phyloP scores from a whole-genome alignment of 352 stramenopile species.

The Globisporangium ultimum region DNA sequence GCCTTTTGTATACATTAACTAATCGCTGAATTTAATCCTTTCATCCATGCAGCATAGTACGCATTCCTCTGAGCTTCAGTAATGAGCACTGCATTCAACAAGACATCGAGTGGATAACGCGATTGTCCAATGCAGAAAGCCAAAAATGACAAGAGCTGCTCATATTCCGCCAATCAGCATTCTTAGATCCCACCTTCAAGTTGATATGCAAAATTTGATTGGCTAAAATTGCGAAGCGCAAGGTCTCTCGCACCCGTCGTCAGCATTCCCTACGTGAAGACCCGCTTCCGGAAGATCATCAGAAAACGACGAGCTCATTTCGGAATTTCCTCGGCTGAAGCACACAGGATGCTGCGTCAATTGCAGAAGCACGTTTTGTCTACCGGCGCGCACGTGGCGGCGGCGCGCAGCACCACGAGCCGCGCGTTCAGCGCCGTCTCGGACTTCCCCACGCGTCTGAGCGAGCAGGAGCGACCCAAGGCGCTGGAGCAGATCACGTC shows the following conservation, averaged over 20 bases:
- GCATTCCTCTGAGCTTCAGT: no score
- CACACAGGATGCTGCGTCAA: conserved; percentile 13
- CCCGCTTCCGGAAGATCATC: background rate
- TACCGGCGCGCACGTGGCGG: background rate
- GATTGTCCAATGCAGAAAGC: background rate
- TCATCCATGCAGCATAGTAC: background rate
- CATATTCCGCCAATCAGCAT: background rate
- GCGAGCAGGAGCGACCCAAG: conserved; percentile 32
- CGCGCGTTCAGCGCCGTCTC: conserved; percentile 20
- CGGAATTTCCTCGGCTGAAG: conserved; percentile 4
- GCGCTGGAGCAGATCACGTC: conserved; percentile 40
- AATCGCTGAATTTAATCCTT: conserved; percentile 11
- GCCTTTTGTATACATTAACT: conserved; percentile 16
- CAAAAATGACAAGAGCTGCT: no score
- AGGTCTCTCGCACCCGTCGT: background rate
- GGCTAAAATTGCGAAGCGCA: background rate
- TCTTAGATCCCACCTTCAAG: conserved; percentile 6
- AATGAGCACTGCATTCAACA: no score
- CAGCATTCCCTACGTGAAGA: conserved; percentile 9
- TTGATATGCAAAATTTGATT: conserved; percentile 1
- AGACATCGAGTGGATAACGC: no score
- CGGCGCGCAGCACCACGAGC: background rate
- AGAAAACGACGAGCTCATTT: conserved; percentile 7
- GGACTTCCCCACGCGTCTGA: conserved; percentile 43
- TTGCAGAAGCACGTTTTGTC: background rate